Base-by-base conservation (phyloP, 2,329 filamentous ascomycete genomes). In the Ophiostoma angusticollis region DNA sequence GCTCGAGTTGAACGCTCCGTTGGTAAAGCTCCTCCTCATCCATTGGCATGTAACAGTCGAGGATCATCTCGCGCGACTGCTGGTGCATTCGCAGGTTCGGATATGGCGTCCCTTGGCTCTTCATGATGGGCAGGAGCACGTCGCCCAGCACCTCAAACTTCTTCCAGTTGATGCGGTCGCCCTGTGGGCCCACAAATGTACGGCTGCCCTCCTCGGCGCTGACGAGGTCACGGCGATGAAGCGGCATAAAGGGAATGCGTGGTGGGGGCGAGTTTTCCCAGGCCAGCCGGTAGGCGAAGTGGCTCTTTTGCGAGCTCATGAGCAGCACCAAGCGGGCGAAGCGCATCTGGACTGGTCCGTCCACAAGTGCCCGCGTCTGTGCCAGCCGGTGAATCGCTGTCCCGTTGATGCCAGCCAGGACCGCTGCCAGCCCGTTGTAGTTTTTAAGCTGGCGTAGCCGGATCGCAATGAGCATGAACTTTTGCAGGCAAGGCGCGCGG, bases 71-170 rank as follows among this genome's bases (percentile, higher is more conserved):
- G 50, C 78, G 70, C 5, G 83, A 74, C 38, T 72, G 68, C 43
- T 89, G 80, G 50, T 81, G 78, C 51, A 70, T 78, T 24, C 66
- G 64, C 45, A 89, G 63, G 45, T 78, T 80, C 19, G 76, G 73
- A 51, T 95, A 95, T 5, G 85, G 78, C 35, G 77, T 77, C 39
- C 83, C 82, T 59, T 96, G 87, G 52, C 89, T 94, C 60, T 80
- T 81, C 72, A 95, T 93, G 39, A 98, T 78, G 2, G 84, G 81
- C 43, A 95, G 67, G 38, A 96, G 72, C 5, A 95, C 83, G 50
- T 96, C 89, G 6, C 87, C 87, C 60, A 96, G 78, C 23, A 98
- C 80, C 58, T 96, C 89, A 52, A 96, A 98, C 56, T 98, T 98
- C 60, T 81, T 86, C 91, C 91, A 98, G 56, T 96, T 96, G 55